Base-by-base conservation (phyloP, 208 protist species). In the Crithidia sp. region DNA sequence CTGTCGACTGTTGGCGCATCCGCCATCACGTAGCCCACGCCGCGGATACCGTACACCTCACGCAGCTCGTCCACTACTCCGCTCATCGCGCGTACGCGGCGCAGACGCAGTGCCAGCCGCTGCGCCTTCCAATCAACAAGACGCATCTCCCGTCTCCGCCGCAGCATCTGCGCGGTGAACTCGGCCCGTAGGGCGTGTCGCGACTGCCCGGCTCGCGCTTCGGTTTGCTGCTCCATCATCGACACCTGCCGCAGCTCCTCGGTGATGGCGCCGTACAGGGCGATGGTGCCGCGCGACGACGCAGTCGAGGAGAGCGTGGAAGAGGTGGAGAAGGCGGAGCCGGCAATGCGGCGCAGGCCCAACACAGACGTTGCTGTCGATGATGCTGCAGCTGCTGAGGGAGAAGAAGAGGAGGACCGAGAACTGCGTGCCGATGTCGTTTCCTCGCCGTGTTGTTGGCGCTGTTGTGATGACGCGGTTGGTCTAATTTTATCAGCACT, bases 231-330 rank as follows among this genome's bases (percentile, higher is more conserved):
- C 66, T 62, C 72, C 6, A 74, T 17, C 39, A 79, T 54, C 19
- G 74, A 57, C 40, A 79, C 77, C 45, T 86, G 83, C 8, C 78
- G 77, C 36, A 89, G 67, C 67, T 95, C 91, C 67, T 82, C 74
- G 36, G 83, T 83, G 56, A 95, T 87, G 44, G 86, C 86, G 16
- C 87, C 87, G 69, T 92, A 88, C 50, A 91, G 84, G 13, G 83
- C 79, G 13, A 85, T 66, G n/a, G 85, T 89, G 44, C 81, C 82
- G 12, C 75, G 74, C 17, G 88, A 91, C 2, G 80, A 77, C 14
- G 62, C 70, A 12, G 82, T 85, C 5, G 83, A 83, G 44, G 69
- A 85, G n/a, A 73, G 28, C 3, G 71, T 71, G 28, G 63, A 74
- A 43, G 65, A 71, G 40, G 36, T 73, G 0, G 74, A 79, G 41